These are phyloP conservation scores for Arabis hirsuta DNA, from an alignment of 345 rosid genomes.

Conservation along the genomic window DNA sequence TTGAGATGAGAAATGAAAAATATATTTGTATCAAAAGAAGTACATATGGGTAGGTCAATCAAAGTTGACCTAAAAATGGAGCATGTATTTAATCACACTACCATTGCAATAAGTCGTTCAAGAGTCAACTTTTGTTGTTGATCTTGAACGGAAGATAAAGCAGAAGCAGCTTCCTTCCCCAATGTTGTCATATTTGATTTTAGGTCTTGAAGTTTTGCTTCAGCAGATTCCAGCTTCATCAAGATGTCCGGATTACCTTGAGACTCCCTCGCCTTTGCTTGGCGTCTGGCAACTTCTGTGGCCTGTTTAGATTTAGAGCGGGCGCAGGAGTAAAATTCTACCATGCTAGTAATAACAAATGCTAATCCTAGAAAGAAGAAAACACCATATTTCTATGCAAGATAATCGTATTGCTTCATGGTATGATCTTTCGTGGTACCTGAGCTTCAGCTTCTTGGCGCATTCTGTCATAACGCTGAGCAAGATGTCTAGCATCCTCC, in stretches of 20 bases:
- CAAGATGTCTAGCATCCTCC: slow-evolving; percentile 98
- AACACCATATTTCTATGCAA: not conserved
- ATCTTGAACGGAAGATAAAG: slow-evolving; percentile 96
- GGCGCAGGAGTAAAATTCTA: slow-evolving; percentile 20
- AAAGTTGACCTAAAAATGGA: slow-evolving; percentile 8
- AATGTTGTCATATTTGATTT: slow-evolving; percentile 75
- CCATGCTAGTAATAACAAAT: slow-evolving; percentile 20
- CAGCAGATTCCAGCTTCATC: slow-evolving; percentile 89
- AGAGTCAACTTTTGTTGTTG: slow-evolving; percentile 96
- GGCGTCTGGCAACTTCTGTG: slow-evolving; percentile 92
- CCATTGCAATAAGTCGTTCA: slow-evolving; percentile 92
- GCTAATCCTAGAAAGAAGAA: slow-evolving; percentile 9
- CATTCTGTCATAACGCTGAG: slow-evolving; percentile 96
- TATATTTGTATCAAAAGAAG: slow-evolving; percentile 14
- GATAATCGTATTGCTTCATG: slow-evolving; percentile 4
- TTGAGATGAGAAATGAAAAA: slow-evolving; percentile 41
- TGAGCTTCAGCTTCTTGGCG: slow-evolving; percentile 98
- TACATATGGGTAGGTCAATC: slow-evolving; percentile 20
- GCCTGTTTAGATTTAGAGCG: slow-evolving; percentile 64
- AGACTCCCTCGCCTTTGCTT: slow-evolving; percentile 78
- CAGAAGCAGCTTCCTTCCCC: slow-evolving; percentile 96
- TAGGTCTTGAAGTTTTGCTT: slow-evolving; percentile 84
- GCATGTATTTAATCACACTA: slow-evolving; percentile 40
- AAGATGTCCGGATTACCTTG: slow-evolving; percentile 73
- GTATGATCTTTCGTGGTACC: too few species aligned